Base-by-base conservation (phyloP, 73 alveolate species). In the Halteria grandinella region DNA sequence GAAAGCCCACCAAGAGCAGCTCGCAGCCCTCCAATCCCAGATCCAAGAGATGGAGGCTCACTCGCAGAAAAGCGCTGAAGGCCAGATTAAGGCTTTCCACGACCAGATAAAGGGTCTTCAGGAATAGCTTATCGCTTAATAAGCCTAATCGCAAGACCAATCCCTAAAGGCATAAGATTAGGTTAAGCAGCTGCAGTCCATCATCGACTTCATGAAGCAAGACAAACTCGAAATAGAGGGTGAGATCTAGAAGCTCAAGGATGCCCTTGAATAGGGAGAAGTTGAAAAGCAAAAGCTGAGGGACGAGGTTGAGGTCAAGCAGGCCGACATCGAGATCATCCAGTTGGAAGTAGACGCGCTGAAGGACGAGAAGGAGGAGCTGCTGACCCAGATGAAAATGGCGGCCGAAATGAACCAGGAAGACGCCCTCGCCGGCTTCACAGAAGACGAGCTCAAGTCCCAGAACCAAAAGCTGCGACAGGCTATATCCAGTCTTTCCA, bases 391-490 rank as follows among this genome's bases (percentile, higher is more conserved):
- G 29, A 17, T 66, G 3, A 44, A 43, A 27, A 20, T 24, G 43
- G 31, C 89, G 41, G 53, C 77, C 43, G 53, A 49, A 45, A 54
- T 63, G 24, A 21, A 60, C 27, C 71, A 47, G 29, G 34, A 20
- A 6, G 50, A 59, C 25, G 31, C 40, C 53, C 23, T 51, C 6
- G 55, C 78, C 21, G 74, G 75, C 37, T 49, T 80, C 50, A 27
- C 80, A 18, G 90, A 80, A 12, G 75, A 41, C 34, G 90, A 80
- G 44, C 74, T 80, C 1, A 80, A 50, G 36, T 23, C 39, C 60
- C 69, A 80, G 32, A 80, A 80, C 45, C 70, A 63, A 31, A 51
- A 53, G 32, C 79, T 80, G 11, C 32, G 90, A 41, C 41, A 66
- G 17, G 90, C 90, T 37, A 17, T 80, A 20, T 45, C 77, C 33